A percentile compares a stretch with the other conserved stretches of the same genome.
phyloP scores from a whole-genome alignment of 441 rosid species.

The Pelargonium cotyledonis region DNA sequence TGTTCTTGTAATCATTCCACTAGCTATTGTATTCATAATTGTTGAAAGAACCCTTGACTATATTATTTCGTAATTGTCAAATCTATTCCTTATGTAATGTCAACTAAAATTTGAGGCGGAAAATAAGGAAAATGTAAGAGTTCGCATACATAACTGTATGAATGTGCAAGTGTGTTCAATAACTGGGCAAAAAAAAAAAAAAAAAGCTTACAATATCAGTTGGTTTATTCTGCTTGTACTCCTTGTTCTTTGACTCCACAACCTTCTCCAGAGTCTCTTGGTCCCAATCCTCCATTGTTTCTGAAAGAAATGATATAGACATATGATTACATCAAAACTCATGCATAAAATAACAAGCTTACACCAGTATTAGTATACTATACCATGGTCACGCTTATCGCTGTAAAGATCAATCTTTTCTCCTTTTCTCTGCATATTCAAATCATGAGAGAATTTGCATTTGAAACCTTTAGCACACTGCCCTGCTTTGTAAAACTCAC shows the following conservation, averaged over 20 bases:
- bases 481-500: constrained; percentile 84
- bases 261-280: constrained; percentile 91
- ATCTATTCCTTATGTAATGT: no score
- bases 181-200: neutral
- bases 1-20: no score
- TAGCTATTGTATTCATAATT: no score
- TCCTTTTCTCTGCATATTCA: constrained; percentile 91
- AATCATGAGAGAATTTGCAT: constrained; percentile 93
- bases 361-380: neutral
- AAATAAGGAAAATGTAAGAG: neutral
- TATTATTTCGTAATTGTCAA: no score
- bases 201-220: constrained; percentile 86
- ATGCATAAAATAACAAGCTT: neutral
- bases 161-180: neutral
- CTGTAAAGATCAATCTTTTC: constrained; percentile 88
- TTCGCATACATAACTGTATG: no score
- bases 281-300: constrained; percentile 90
- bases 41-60: no score
- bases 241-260: constrained; percentile 69
- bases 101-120: no score
- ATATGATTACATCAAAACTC: constrained; percentile 5
- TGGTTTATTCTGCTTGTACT: constrained; percentile 82
- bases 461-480: constrained; percentile 88
- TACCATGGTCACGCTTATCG: constrained; percentile 1
- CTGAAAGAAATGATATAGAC: constrained; percentile 27